These are phyloP conservation scores for Leucosporidium scottii DNA, from an alignment of 768 basidiomycete species.

Conservation along the genomic window DNA sequence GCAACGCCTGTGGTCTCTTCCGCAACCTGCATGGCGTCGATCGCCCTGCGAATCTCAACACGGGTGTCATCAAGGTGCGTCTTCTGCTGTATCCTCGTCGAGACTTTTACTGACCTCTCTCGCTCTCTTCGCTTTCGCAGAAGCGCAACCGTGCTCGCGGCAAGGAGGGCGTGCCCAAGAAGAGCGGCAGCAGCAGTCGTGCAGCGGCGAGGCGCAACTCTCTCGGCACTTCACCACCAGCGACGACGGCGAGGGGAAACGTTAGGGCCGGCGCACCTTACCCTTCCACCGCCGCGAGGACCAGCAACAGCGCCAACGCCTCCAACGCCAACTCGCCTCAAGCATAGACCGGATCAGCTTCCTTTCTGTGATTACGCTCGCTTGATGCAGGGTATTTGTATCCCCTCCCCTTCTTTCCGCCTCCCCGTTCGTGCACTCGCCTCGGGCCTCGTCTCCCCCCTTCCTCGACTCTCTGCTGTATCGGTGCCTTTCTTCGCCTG, in stretches of 20 bases:
- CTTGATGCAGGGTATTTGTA: not conserved
- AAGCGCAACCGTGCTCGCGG: conserved; percentile 31
- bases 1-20: conserved; percentile 40
- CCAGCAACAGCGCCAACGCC: not conserved
- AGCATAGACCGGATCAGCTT: not conserved
- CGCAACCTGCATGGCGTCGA: conserved; percentile 38
- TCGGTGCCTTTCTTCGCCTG: not conserved
- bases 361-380: not conserved
- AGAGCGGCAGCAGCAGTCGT: conserved; percentile 6
- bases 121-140: not conserved
- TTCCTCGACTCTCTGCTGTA: not conserved
- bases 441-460: not conserved
- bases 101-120: not conserved
- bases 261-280: not conserved
- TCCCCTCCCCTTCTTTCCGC: not conserved
- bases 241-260: not conserved
- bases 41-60: conserved; percentile 36
- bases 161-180: conserved; percentile 24
- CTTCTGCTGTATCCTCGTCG: not conserved
- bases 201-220: not conserved
- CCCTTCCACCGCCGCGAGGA: not conserved
- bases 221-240: not conserved
- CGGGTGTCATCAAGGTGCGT: conserved; percentile 36
- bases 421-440: no score
- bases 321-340: no score